phyloP scores from a whole-genome alignment of 2,329 filamentous ascomycete species.

The Diaporthe capsici region DNA sequence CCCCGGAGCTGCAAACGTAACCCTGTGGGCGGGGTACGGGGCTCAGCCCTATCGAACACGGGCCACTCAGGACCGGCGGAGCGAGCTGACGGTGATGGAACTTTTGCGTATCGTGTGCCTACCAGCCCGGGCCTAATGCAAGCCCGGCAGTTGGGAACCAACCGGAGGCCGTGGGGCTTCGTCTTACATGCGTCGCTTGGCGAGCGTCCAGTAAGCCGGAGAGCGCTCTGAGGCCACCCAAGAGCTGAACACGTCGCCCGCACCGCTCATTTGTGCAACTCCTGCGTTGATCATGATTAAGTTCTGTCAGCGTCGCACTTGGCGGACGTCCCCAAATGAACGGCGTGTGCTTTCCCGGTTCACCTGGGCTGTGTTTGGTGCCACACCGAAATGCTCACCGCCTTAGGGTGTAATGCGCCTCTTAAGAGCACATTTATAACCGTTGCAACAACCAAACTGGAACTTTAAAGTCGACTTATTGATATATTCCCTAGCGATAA shows the following conservation, averaged over 20 bases:
- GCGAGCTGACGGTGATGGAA: background rate
- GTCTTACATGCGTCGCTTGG: conserved; percentile 29
- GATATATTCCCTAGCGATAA: background rate
- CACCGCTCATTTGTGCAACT: background rate
- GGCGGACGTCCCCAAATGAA: conserved; percentile 1
- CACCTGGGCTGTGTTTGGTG: conserved; percentile 8
- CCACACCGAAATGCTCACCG: background rate
- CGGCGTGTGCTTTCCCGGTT: background rate
- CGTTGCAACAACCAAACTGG: background rate
- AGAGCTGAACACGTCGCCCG: conserved; percentile 16
- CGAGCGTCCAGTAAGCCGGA: conserved; percentile 12
- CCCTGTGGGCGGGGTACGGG: conserved; percentile 17
- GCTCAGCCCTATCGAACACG: conserved; percentile 16
- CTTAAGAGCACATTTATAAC: background rate
- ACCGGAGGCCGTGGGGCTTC: conserved; percentile 8
- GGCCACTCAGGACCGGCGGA: background rate
- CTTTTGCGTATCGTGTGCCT: conserved; percentile 1
- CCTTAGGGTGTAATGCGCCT: background rate
- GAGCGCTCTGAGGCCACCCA: background rate
- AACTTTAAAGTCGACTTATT: background rate
- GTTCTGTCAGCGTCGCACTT: conserved; percentile 19
- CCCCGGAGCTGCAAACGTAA: background rate
- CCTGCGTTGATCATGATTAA: background rate
- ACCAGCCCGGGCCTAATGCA: conserved; percentile 2
- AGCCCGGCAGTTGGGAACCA: conserved; percentile 18